phyloP scores from a whole-genome alignment of 192 early-diverging fungal genomes.

The Coemansia sp. region DNA sequence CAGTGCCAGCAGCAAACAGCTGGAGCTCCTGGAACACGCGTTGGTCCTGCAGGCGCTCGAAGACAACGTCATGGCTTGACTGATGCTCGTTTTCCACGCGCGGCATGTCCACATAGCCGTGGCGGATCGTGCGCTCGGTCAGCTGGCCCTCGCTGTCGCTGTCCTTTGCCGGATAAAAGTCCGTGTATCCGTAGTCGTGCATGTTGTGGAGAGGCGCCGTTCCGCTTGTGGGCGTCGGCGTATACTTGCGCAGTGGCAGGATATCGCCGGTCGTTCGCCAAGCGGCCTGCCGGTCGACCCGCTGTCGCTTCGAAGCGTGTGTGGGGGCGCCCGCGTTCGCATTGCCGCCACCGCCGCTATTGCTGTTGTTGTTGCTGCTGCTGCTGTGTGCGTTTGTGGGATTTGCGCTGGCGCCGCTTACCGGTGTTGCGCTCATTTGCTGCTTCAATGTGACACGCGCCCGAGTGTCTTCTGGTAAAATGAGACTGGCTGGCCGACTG shows the following conservation, averaged over 20 bases:
- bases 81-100: constrained; percentile 42
- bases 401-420: not conserved
- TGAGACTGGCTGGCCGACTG: not conserved
- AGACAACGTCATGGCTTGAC: constrained; percentile 39
- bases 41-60: constrained; percentile 44
- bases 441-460: constrained; percentile 10
- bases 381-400: constrained; percentile 5
- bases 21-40: constrained; percentile 43
- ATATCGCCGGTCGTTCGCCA: constrained; percentile 26
- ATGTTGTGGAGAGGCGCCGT: constrained; percentile 34
- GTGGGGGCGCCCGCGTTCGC: not conserved
- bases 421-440: constrained; percentile 33
- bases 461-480: not conserved
- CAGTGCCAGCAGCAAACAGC: constrained; percentile 37
- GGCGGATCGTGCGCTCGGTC: constrained; percentile 63
- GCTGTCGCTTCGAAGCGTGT: constrained; percentile 15
- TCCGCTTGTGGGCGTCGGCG: constrained; percentile 29
- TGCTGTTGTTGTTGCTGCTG: constrained; percentile 2
- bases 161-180: constrained; percentile 60
- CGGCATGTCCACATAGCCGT: constrained; percentile 61
- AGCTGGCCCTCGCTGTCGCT: constrained; percentile 54
- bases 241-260: constrained; percentile 45
- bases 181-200: constrained; percentile 37
- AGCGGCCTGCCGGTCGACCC: constrained; percentile 12
- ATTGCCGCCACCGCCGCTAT: not conserved